A percentile compares a stretch with the other conserved stretches of the same genome.
Evolutionary conservation across 495 filamentous ascomycete genomes (phyloP).

Genomic region (Xylaria intraflava): DNA sequence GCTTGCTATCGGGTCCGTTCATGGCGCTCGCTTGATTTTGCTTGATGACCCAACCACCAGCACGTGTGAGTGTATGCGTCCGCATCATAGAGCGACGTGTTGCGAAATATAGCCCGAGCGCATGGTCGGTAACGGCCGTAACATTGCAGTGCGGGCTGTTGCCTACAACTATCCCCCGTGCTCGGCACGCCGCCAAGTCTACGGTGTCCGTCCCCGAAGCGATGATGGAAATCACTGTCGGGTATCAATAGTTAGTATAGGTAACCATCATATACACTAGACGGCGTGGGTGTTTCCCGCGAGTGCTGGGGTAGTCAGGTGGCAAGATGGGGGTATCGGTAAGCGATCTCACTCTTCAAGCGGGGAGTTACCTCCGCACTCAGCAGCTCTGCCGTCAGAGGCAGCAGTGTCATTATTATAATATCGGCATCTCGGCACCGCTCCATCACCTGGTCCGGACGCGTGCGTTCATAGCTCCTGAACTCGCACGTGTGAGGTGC

Average conservation of each 20-base stretch:
- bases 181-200: constrained; percentile 38
- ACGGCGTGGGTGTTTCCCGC: not conserved
- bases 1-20: constrained; percentile 29
- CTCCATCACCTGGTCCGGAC: constrained; percentile 25
- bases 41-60: constrained; percentile 28
- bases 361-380: constrained; percentile 27
- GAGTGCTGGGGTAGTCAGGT: not conserved
- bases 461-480: constrained; percentile 23
- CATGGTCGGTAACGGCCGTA: constrained; percentile 49
- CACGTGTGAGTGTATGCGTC: constrained; percentile 27
- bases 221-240: constrained; percentile 38
- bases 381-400: constrained; percentile 33
- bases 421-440: constrained; percentile 45
- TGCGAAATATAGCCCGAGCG: constrained; percentile 48
- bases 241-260: not conserved
- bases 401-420: constrained; percentile 36
- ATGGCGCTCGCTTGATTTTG: constrained; percentile 20
- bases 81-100: constrained; percentile 41
- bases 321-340: not conserved
- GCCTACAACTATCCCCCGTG: constrained; percentile 38
- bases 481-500: constrained; percentile 32
- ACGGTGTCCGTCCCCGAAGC: constrained; percentile 49
- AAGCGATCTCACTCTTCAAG: constrained; percentile 23
- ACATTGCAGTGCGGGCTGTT: constrained; percentile 46
- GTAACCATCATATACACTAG: not conserved